Evolutionary conservation across 139 green algal genomes (phyloP).

Genomic region (Coccomyxa sp.): DNA sequence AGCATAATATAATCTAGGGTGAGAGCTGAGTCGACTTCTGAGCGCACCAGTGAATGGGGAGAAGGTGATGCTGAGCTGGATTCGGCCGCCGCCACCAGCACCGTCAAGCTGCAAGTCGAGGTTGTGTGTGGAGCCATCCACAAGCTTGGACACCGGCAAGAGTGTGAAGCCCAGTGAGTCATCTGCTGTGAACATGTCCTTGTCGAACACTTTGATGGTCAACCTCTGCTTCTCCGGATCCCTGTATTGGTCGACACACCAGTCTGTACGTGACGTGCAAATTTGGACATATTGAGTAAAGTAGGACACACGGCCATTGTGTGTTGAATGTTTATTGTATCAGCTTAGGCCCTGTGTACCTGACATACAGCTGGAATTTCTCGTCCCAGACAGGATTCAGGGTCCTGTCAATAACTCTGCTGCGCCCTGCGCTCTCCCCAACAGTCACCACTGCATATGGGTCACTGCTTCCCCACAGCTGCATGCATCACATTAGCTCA

Average conservation of each 20-base stretch:
- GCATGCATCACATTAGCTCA: background rate
- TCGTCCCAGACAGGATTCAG: slow-evolving; percentile 46
- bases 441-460: slow-evolving; percentile 43
- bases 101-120: background rate
- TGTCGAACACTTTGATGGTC: background rate
- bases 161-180: background rate
- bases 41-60: no score
- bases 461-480: slow-evolving; percentile 37
- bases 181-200: background rate
- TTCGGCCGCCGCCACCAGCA: no score
- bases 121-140: background rate
- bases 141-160: background rate
- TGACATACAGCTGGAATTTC: slow-evolving; percentile 43
- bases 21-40: no score
- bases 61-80: no score
- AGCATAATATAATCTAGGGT: no score
- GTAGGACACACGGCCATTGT: no score
- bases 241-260: background rate
- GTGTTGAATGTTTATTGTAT: no score
- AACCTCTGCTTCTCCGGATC: background rate
- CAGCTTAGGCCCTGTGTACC: slow-evolving; percentile 3
- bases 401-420: slow-evolving; percentile 3
- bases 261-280: background rate
- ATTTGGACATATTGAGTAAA: no score
- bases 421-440: slow-evolving; percentile 23